A percentile compares a stretch with the other conserved stretches of the same genome.
phyloP scores from a whole-genome alignment of 2,329 filamentous ascomycete genomes.

The Clathrospora elynae region DNA sequence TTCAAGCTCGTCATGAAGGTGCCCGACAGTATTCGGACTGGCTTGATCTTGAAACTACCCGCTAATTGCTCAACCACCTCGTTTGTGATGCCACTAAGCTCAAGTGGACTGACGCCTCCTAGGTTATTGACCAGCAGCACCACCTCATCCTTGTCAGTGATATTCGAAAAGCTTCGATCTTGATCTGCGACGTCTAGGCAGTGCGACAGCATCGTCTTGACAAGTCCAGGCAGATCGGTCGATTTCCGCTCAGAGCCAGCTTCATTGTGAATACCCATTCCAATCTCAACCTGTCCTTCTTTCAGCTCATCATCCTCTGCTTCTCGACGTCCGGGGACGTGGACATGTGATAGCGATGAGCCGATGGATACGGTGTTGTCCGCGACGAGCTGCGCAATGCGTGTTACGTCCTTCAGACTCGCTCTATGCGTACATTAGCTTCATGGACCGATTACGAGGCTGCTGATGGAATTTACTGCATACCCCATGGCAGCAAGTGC shows the following conservation, averaged over 20 bases:
- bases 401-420: slow-evolving; percentile 70
- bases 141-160: slow-evolving; percentile 65
- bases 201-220: slow-evolving; percentile 67
- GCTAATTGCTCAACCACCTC: slow-evolving; percentile 67
- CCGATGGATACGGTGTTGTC: slow-evolving; percentile 84
- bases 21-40: slow-evolving; percentile 65
- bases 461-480: slow-evolving; percentile 16
- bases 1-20: slow-evolving; percentile 77
- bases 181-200: slow-evolving; percentile 66
- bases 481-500: slow-evolving; percentile 76
- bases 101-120: slow-evolving; percentile 72
- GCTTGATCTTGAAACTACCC: slow-evolving; percentile 63
- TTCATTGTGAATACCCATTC: slow-evolving; percentile 79
- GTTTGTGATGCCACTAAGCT: slow-evolving; percentile 73
- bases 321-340: slow-evolving; percentile 79
- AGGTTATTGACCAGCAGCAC: slow-evolving; percentile 77
- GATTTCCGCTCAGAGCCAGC: slow-evolving; percentile 52
- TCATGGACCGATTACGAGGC: too few species aligned
- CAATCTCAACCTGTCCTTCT: slow-evolving; percentile 66
- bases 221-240: slow-evolving; percentile 50
- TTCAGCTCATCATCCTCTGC: slow-evolving; percentile 63
- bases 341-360: slow-evolving; percentile 86
- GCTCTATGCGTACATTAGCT: slow-evolving; percentile 40
- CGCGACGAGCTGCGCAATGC: slow-evolving; percentile 72
- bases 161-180: slow-evolving; percentile 71